Evolutionary conservation across 805 yeast species (phyloP).

Genomic region (Ogataea kodamae): DNA sequence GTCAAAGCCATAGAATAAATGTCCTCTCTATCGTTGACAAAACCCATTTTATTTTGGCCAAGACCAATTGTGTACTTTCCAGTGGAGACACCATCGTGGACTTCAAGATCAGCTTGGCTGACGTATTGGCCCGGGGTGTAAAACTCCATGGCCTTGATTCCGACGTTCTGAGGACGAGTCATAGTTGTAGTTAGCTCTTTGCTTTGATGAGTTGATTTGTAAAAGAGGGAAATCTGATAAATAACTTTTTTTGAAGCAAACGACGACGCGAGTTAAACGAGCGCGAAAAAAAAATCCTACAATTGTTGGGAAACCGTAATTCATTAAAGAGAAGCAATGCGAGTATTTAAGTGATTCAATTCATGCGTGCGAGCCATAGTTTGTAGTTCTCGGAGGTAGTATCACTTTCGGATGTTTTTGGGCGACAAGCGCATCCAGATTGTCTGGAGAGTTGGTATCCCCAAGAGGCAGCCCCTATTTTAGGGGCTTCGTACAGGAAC

Average conservation of each 20-base stretch:
- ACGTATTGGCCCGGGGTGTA: constrained; percentile 85
- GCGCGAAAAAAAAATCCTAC: constrained; percentile 4
- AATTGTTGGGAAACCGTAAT: too few species aligned
- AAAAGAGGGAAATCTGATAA: constrained; percentile 12
- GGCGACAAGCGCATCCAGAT: constrained; percentile 9
- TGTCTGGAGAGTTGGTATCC: constrained; percentile 15
- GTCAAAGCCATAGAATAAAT: constrained; percentile 93
- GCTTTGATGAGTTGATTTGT: too few species aligned
- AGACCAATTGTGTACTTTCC: constrained; percentile 98
- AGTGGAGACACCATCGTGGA: constrained; percentile 76
- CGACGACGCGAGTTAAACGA: constrained; percentile 11
- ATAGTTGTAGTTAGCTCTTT: constrained; percentile 20
- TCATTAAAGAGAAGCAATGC: too few species aligned
- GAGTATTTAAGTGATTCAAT: constrained; percentile 9
- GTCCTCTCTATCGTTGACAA: constrained; percentile 96
- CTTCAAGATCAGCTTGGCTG: constrained; percentile 83
- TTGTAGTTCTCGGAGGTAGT: constrained; percentile 17
- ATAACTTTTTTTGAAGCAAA: constrained; percentile 4
- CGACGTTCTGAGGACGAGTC: constrained; percentile 74
- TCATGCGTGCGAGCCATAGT: constrained; percentile 16
- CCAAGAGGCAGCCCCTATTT: constrained; percentile 9
- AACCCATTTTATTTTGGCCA: constrained; percentile 98
- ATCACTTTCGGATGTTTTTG: constrained; percentile 5
- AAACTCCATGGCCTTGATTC: constrained; percentile 94
- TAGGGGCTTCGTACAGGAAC: constrained; percentile 19